Evolutionary conservation across 2,329 filamentous ascomycete genomes (phyloP).

Genomic region (Fusarium solani-melongenae): DNA sequence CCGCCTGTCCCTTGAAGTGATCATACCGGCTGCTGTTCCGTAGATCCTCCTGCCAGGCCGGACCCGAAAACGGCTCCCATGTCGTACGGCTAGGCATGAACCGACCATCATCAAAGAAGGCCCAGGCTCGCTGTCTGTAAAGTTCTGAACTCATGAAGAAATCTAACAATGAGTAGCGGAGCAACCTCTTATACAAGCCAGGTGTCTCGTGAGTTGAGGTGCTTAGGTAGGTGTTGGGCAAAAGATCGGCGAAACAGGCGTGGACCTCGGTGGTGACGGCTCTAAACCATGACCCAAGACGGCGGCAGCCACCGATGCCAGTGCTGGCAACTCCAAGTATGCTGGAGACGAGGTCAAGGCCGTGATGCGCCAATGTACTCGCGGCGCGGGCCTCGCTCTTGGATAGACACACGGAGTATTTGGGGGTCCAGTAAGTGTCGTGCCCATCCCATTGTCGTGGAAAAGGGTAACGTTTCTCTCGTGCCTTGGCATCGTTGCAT

Average conservation of each 20-base stretch:
- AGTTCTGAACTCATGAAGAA: background rate
- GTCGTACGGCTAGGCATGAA: background rate
- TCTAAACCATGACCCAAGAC: background rate
- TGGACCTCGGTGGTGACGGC: background rate
- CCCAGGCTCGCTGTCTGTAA: conserved; percentile 2
- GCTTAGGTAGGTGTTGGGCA: background rate
- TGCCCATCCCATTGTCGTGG: background rate
- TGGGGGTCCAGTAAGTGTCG: background rate
- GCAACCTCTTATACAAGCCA: background rate
- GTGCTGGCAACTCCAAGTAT: background rate
- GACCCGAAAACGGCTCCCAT: background rate
- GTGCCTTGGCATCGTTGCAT: background rate
- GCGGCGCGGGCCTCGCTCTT: background rate
- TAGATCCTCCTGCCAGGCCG: background rate
- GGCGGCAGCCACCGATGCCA: background rate
- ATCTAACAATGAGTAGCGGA: background rate
- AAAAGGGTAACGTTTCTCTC: background rate
- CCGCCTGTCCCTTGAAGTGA: background rate
- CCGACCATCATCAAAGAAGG: conserved; percentile 2
- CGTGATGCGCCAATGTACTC: background rate
- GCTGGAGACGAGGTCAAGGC: background rate
- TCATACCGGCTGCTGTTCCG: background rate
- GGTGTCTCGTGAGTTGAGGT: background rate
- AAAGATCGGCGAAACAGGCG: background rate
- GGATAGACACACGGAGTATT: background rate